Conservation (phyloP, 2,329 filamentous ascomycete species). For the Elsinoe perseae region DNA sequence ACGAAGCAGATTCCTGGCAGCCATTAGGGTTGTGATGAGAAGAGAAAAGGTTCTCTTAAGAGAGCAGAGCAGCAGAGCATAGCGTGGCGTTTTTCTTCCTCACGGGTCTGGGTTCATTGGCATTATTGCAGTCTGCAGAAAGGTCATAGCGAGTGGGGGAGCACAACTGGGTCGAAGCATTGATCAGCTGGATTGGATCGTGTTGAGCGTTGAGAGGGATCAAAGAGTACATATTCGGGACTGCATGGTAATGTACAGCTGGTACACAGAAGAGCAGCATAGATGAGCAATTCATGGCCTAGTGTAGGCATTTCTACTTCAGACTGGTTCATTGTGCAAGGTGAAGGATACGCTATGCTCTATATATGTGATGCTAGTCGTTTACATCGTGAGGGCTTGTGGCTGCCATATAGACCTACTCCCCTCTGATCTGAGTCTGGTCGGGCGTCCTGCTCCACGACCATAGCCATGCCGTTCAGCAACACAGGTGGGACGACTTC, state of each 20-base stretch:
- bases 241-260: not conserved
- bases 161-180: not conserved
- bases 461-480: no score
- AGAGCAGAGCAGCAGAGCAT: not conserved
- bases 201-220: not conserved
- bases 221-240: not conserved
- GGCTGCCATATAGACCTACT: no score
- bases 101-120: not conserved
- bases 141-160: not conserved
- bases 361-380: not conserved
- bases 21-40: not conserved
- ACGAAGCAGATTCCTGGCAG: constrained; percentile 22
- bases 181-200: constrained; percentile 13
- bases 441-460: no score
- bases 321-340: not conserved
- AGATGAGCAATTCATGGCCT: not conserved
- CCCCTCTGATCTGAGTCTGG: no score
- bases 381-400: not conserved
- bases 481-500: no score
- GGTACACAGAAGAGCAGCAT: not conserved
- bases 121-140: not conserved
- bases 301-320: not conserved
- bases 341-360: not conserved
- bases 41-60: not conserved
- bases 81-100: constrained; percentile 6